A percentile compares a stretch with the other conserved stretches of the same genome.
Evolutionary conservation across 2,329 filamentous ascomycete species (phyloP).

Genomic region (Aspergillus spinulosporus): DNA sequence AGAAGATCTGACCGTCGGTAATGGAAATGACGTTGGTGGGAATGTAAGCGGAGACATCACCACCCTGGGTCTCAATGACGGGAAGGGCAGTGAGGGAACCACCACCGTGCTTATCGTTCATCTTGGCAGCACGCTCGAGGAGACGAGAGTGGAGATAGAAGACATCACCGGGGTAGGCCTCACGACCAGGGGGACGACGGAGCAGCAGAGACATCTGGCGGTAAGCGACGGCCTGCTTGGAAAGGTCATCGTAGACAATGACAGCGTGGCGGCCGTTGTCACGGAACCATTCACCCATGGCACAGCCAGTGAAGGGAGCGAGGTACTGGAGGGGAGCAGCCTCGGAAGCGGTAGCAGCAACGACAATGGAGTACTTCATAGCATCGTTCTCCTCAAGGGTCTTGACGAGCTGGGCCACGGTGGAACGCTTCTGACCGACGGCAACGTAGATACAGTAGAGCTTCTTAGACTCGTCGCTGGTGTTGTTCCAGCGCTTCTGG

Average conservation of each 20-base stretch:
- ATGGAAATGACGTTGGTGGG: slow-evolving; percentile 99
- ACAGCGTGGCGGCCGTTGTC: slow-evolving; percentile 87
- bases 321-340: slow-evolving; percentile 93
- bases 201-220: slow-evolving; percentile 99
- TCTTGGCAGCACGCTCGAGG: slow-evolving; percentile 98
- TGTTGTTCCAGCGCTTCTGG: slow-evolving; percentile 97
- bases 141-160: slow-evolving; percentile 99
- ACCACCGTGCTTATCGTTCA: slow-evolving; percentile 92
- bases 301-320: slow-evolving; percentile 79
- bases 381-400: slow-evolving; percentile 99
- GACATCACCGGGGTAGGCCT: slow-evolving; percentile 98
- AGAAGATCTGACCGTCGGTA: slow-evolving; percentile 99
- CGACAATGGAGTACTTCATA: slow-evolving; percentile 95
- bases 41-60: slow-evolving; percentile 99
- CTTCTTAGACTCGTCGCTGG: slow-evolving; percentile 90
- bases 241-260: slow-evolving; percentile 91
- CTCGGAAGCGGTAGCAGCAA: slow-evolving; percentile 96
- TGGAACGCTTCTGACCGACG: slow-evolving; percentile 98
- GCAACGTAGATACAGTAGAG: slow-evolving; percentile 99
- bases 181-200: slow-evolving; percentile 96
- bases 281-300: slow-evolving; percentile 72
- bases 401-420: slow-evolving; percentile 98
- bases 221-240: slow-evolving; percentile 97
- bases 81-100: slow-evolving; percentile 97
- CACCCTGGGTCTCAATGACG: slow-evolving; percentile 99